These are phyloP conservation scores for Kwoniella heveanensis DNA, from an alignment of 768 basidiomycete genomes.

Conservation along the genomic window DNA sequence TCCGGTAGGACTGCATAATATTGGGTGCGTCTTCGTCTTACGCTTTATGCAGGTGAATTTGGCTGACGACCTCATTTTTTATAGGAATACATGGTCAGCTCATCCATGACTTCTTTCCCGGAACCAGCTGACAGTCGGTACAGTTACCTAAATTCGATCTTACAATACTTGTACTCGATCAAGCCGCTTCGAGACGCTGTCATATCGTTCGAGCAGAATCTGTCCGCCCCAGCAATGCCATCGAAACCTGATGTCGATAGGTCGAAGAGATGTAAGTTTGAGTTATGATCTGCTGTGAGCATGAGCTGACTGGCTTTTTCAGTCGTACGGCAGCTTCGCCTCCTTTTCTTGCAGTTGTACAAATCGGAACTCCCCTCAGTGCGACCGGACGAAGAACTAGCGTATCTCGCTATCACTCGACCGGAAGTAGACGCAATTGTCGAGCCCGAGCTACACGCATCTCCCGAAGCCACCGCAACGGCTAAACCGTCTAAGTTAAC, in stretches of 20 bases:
- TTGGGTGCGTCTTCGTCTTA: constrained; percentile 38
- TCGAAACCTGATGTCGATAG: constrained; percentile 41
- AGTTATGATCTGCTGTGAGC: too few relatives aligned
- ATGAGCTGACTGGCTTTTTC: constrained; percentile 1
- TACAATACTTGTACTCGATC: constrained; percentile 54
- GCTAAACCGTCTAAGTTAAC: constrained; percentile 3
- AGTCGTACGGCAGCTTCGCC: constrained; percentile 46
- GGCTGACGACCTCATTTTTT: too few relatives aligned
- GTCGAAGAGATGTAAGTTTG: constrained; percentile 47
- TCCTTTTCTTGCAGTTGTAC: constrained; percentile 47
- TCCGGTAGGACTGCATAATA: constrained; percentile 51
- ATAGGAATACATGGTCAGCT: constrained; percentile 53
- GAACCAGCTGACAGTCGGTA: not conserved
- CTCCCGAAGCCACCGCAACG: constrained; percentile 6
- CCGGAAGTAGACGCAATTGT: constrained; percentile 47
- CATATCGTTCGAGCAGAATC: constrained; percentile 38
- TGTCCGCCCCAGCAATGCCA: constrained; percentile 6
- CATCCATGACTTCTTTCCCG: not conserved
- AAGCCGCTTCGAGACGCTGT: constrained; percentile 50
- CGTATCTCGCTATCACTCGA: constrained; percentile 54
- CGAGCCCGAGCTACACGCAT: constrained; percentile 14
- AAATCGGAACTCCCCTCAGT: constrained; percentile 43
- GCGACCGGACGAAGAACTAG: constrained; percentile 51
- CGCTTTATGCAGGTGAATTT: too few relatives aligned
- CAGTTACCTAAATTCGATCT: constrained; percentile 54